Evolutionary conservation across 2,329 filamentous ascomycete genomes (phyloP).

Genomic region (Fonsecaea erecta): DNA sequence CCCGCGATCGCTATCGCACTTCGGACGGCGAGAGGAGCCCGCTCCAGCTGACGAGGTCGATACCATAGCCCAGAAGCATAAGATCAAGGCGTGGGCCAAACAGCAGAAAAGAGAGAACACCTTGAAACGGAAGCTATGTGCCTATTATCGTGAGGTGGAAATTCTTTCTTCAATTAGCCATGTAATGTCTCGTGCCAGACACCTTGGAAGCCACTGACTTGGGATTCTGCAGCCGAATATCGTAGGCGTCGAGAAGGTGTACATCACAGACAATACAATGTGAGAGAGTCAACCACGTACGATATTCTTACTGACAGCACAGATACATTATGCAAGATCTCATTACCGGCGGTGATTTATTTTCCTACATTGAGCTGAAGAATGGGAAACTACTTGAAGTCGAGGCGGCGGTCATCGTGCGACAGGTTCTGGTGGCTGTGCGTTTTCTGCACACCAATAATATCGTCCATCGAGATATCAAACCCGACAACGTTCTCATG

Average conservation of each 20-base stretch:
- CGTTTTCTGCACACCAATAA: slow-evolving; percentile 60
- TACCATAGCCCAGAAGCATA: slow-evolving; percentile 22
- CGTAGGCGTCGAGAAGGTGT: slow-evolving; percentile 61
- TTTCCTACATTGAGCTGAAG: slow-evolving; percentile 62
- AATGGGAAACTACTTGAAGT: slow-evolving; percentile 53
- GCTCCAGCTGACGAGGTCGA: slow-evolving; percentile 34
- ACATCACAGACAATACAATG: slow-evolving; percentile 58
- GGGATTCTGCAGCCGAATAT: slow-evolving; percentile 59
- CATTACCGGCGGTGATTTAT: slow-evolving; percentile 63
- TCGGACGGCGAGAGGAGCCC: slow-evolving; percentile 28
- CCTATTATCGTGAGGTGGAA: slow-evolving; percentile 47
- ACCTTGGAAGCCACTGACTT: slow-evolving; percentile 1
- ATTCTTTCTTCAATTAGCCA: slow-evolving; percentile 60
- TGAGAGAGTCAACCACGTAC: slow-evolving; percentile 40
- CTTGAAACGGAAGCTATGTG: slow-evolving; percentile 41
- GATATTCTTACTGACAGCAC: slow-evolving; percentile 25
- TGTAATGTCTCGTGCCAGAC: slow-evolving; percentile 42
- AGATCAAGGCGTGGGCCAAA: slow-evolving; percentile 32
- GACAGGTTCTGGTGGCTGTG: slow-evolving; percentile 62
- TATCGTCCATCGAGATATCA: slow-evolving; percentile 66
- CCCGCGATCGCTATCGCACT: slow-evolving; percentile 12
- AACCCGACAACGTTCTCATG: slow-evolving; percentile 67
- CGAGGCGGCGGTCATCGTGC: slow-evolving; percentile 59
- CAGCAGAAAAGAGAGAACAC: slow-evolving; percentile 34
- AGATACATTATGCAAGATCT: slow-evolving; percentile 67